A percentile compares a stretch with the other conserved stretches of the same genome.
Conservation (phyloP, 2,329 filamentous ascomycete species). For the Colletotrichum noveboracense region DNA sequence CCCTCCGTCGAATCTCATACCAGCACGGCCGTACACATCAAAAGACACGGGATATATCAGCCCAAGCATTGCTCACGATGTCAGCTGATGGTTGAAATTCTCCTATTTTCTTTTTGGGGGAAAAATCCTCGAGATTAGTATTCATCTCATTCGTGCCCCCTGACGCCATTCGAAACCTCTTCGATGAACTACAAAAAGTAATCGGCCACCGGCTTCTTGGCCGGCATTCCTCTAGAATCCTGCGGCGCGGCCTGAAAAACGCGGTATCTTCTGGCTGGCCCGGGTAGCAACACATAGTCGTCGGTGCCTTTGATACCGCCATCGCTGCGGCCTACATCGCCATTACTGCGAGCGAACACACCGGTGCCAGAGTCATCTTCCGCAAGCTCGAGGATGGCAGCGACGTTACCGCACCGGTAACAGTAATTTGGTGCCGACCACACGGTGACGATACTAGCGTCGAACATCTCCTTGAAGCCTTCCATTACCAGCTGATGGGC, state of each 20-base stretch:
- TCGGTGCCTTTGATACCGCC: conserved; percentile 41
- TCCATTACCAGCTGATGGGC: conserved; percentile 99
- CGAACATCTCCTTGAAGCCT: conserved; percentile 99
- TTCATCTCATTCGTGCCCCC: background rate
- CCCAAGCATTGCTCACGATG: background rate
- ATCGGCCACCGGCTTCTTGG: conserved; percentile 96
- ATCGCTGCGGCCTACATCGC: conserved; percentile 67
- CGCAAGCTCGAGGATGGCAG: conserved; percentile 89
- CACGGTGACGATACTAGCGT: conserved; percentile 94
- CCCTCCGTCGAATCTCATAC: background rate
- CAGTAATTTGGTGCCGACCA: conserved; percentile 98
- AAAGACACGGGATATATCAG: background rate
- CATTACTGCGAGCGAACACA: conserved; percentile 72
- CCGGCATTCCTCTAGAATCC: conserved; percentile 95
- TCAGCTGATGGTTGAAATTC: background rate
- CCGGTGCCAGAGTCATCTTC: conserved; percentile 83
- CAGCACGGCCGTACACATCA: background rate
- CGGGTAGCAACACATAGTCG: conserved; percentile 41
- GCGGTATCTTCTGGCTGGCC: conserved; percentile 87
- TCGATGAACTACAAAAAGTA: conserved; percentile 75
- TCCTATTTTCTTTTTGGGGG: background rate
- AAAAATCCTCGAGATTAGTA: background rate
- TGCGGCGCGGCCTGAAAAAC: conserved; percentile 98
- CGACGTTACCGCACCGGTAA: conserved; percentile 94
- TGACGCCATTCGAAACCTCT: background rate